phyloP scores from a whole-genome alignment of 257 asterid genomes.

The Solanum pinnatisectum region DNA sequence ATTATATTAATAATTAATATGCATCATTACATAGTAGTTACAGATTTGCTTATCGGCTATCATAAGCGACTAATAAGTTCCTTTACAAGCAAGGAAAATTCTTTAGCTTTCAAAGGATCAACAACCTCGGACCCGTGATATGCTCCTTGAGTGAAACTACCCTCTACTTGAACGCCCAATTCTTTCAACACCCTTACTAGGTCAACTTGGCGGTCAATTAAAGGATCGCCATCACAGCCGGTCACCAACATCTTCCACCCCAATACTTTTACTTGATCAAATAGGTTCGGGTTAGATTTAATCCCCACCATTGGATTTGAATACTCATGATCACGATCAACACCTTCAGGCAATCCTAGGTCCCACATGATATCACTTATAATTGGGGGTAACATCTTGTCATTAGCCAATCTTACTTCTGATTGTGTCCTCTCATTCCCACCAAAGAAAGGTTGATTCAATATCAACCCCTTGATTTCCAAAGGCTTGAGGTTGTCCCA shows the following conservation, averaged over 20 bases:
- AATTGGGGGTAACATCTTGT: neutral
- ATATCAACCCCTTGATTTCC: neutral
- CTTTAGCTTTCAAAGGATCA: constrained; percentile 4
- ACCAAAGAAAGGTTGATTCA: neutral
- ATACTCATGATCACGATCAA: neutral
- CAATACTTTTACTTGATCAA: neutral
- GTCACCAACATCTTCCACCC: neutral
- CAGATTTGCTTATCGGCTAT: no score
- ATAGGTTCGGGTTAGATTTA: neutral
- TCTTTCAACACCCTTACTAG: neutral
- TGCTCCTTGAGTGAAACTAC: constrained; percentile 2
- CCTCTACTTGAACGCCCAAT: constrained; percentile 5
- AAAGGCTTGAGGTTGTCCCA: neutral
- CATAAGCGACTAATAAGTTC: neutral
- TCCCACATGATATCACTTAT: neutral
- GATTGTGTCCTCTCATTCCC: neutral
- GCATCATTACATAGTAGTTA: no score
- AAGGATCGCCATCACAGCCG: neutral
- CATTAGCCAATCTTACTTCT: neutral
- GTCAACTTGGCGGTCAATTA: neutral
- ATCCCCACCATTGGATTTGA: neutral
- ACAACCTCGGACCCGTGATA: constrained; percentile 4
- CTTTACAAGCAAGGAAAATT: constrained; percentile 3
- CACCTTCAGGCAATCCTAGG: neutral
- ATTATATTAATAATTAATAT: no score